A percentile compares a stretch with the other conserved stretches of the same genome.
These are phyloP conservation scores for Pochonia chlamydosporia DNA, from an alignment of 2,329 filamentous ascomycete genomes.

Conservation along the genomic window DNA sequence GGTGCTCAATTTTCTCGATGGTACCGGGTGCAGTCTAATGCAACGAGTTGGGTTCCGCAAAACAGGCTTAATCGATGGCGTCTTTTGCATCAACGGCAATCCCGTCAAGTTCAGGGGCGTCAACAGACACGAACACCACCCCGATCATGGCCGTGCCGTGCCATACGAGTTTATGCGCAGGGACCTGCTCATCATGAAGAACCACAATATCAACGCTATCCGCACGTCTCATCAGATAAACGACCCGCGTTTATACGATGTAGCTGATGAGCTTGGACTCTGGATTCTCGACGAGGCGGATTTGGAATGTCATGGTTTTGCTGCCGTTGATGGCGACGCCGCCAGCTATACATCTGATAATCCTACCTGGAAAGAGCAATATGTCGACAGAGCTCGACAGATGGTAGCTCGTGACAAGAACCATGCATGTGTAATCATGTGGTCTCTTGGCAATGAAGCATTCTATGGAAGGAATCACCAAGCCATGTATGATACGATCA, in stretches of 20 bases:
- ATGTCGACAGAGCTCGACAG: constrained; percentile 60
- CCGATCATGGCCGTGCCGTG: constrained; percentile 54
- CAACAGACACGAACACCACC: constrained; percentile 67
- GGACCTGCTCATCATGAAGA: constrained; percentile 62
- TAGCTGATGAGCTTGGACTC: constrained; percentile 58
- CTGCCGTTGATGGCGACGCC: constrained; percentile 28
- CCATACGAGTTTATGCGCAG: constrained; percentile 53
- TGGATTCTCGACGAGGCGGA: constrained; percentile 57
- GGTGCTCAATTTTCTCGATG: constrained; percentile 27
- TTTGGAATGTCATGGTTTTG: constrained; percentile 49
- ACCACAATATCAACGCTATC: constrained; percentile 64
- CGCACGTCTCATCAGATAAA: constrained; percentile 63
- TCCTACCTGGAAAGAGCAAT: constrained; percentile 55
- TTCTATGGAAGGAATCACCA: constrained; percentile 64
- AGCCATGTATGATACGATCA: constrained; percentile 62
- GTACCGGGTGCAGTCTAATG: constrained; percentile 27
- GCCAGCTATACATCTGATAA: constrained; percentile 50
- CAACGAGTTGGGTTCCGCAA: constrained; percentile 60
- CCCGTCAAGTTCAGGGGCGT: constrained; percentile 61
- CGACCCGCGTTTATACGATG: constrained; percentile 52
- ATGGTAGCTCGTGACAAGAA: constrained; percentile 56
- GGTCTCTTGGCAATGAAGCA: constrained; percentile 67
- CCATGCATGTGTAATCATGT: constrained; percentile 61
- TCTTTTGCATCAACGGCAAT: constrained; percentile 59
- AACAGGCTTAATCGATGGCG: constrained; percentile 53